Evolutionary conservation across 2,329 filamentous ascomycete genomes (phyloP).

Genomic region (Paramyrothecium sp.): DNA sequence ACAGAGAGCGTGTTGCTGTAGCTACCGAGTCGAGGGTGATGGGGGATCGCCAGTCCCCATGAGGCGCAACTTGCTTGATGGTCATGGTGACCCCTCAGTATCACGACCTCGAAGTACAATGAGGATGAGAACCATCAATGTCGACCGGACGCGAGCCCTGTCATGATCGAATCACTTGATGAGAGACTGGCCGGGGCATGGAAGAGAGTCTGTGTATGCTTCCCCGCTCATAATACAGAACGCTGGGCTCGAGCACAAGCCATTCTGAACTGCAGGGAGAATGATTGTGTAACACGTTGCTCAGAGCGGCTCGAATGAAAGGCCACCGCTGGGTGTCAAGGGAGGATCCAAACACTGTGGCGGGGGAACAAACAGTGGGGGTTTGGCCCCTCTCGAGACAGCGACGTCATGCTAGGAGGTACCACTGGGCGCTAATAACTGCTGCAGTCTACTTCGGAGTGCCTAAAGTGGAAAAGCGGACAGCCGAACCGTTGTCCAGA

Average conservation of each 20-base stretch:
- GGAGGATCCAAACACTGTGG: too few relatives aligned
- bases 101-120: neutral
- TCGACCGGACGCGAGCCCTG: neutral
- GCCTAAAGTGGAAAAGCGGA: too few relatives aligned
- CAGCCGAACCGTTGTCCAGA: too few relatives aligned
- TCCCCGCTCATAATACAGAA: neutral
- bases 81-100: conserved; percentile 13
- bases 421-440: too few relatives aligned
- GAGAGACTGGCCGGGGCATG: neutral
- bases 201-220: neutral
- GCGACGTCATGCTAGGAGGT: too few relatives aligned
- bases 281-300: neutral
- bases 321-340: too few relatives aligned
- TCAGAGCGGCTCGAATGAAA: too few relatives aligned
- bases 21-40: conserved; percentile 35
- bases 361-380: too few relatives aligned
- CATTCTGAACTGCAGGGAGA: neutral
- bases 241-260: neutral
- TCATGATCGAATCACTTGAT: neutral
- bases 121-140: neutral
- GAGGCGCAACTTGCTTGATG: conserved; percentile 23
- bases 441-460: too few relatives aligned
- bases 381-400: too few relatives aligned
- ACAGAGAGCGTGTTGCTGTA: conserved; percentile 29
- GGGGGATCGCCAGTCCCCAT: conserved; percentile 38